Conservation (phyloP, 257 asterid species). For the Apocynum venetum region DNA sequence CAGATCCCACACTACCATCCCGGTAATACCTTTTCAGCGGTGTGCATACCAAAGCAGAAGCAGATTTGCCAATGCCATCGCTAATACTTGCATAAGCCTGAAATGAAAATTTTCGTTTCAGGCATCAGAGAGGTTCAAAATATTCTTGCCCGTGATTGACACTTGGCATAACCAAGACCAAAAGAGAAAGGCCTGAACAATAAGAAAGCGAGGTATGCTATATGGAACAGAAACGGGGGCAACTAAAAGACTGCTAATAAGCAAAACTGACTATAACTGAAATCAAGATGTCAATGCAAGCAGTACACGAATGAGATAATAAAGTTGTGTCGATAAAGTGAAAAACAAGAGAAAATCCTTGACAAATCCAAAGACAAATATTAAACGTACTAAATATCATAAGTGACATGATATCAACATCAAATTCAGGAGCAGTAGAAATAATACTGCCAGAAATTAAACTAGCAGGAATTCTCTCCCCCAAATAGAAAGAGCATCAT, state of each 20-base stretch:
- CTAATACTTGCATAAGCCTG: slow-evolving; percentile 92
- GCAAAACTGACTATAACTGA: not conserved
- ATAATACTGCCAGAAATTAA: not conserved
- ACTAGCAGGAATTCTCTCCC: not conserved
- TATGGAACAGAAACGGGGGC: not conserved
- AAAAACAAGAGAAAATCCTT: not conserved
- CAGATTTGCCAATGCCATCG: slow-evolving; percentile 85
- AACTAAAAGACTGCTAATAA: not conserved
- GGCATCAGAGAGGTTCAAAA: not conserved
- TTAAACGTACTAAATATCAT: not conserved
- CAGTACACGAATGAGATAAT: not conserved
- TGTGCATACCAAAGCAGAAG: slow-evolving; percentile 70
- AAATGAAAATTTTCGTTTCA: not conserved
- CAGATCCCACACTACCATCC: slow-evolving; percentile 80
- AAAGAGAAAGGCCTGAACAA: not conserved
- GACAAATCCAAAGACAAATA: not conserved
- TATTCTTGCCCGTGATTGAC: not conserved
- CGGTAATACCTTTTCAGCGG: slow-evolving; percentile 77
- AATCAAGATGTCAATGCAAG: not conserved
- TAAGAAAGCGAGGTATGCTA: not conserved
- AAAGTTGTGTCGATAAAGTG: not conserved
- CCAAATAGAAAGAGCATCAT: not conserved
- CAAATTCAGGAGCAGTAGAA: not conserved
- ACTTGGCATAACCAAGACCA: not conserved
- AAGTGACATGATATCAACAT: not conserved